phyloP scores from a whole-genome alignment of 129 eudicot species.

The Tagetes patula region DNA sequence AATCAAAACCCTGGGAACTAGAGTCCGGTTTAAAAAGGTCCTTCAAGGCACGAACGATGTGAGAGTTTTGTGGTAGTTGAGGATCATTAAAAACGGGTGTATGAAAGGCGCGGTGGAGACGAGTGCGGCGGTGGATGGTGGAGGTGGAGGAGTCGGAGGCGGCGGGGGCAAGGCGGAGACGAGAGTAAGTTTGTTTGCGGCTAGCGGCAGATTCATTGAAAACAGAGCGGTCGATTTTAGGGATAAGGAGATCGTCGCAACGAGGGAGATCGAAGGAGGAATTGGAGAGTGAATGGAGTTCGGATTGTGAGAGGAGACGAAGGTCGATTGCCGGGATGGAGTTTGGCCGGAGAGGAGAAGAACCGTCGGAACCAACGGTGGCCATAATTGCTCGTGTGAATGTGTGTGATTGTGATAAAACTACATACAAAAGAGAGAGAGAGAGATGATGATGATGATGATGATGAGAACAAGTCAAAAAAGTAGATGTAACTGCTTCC shows the following conservation, averaged over 20 bases:
- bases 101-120: slow-evolving; percentile 41
- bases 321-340: slow-evolving; percentile 69
- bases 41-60: slow-evolving; percentile 49
- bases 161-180: slow-evolving; percentile 77
- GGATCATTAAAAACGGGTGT: slow-evolving; percentile 35
- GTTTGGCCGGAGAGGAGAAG: slow-evolving; percentile 31
- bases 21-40: slow-evolving; percentile 40
- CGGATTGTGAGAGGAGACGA: slow-evolving; percentile 75
- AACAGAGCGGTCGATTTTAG: slow-evolving; percentile 81
- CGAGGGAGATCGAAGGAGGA: slow-evolving; percentile 45
- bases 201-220: slow-evolving; percentile 94
- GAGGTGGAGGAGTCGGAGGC: slow-evolving; percentile 23
- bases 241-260: slow-evolving; percentile 70
- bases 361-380: slow-evolving; percentile 35
- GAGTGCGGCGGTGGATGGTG: slow-evolving; percentile 46
- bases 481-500: not conserved
- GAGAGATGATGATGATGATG: not conserved
- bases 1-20: slow-evolving; percentile 26
- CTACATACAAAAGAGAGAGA: not conserved
- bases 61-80: slow-evolving; percentile 55
- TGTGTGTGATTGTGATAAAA: not conserved
- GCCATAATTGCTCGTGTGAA: slow-evolving; percentile 40
- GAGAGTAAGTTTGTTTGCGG: slow-evolving; percentile 85
- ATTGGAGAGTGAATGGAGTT: slow-evolving; percentile 66
- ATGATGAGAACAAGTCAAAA: not conserved